Conservation (phyloP, 2,329 filamentous ascomycete genomes). For the Delphinella strobiligena region DNA sequence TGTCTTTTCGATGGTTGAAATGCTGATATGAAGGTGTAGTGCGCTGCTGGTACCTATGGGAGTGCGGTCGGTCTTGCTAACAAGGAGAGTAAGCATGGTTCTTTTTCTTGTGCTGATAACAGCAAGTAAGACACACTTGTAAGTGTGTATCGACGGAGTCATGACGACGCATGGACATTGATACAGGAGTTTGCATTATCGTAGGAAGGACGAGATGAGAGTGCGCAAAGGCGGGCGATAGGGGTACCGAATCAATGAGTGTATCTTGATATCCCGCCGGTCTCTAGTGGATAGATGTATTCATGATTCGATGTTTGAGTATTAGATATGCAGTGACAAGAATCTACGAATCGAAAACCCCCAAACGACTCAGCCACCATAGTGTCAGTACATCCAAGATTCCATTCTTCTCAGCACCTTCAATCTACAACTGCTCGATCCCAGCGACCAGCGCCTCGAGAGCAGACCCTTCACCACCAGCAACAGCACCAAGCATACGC, state of each 20-base stretch:
- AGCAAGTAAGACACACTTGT: too few relatives aligned
- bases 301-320: background rate
- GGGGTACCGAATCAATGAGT: too few relatives aligned
- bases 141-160: too few relatives aligned
- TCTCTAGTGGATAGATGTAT: background rate
- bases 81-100: background rate
- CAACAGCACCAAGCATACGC: conserved; percentile 11
- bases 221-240: too few relatives aligned
- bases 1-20: too few relatives aligned
- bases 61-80: background rate
- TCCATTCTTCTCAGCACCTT: background rate
- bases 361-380: background rate
- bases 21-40: background rate
- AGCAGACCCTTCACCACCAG: conserved; percentile 14
- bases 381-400: background rate
- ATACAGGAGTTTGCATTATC: too few relatives aligned
- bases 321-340: background rate
- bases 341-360: background rate
- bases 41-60: background rate
- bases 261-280: too few relatives aligned
- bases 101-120: background rate
- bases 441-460: conserved; percentile 29
- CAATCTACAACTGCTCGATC: conserved; percentile 29
- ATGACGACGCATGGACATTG: too few relatives aligned
- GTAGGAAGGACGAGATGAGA: too few relatives aligned